Conservation (phyloP, 2,329 filamentous ascomycete species). For the Periconia sp. region DNA sequence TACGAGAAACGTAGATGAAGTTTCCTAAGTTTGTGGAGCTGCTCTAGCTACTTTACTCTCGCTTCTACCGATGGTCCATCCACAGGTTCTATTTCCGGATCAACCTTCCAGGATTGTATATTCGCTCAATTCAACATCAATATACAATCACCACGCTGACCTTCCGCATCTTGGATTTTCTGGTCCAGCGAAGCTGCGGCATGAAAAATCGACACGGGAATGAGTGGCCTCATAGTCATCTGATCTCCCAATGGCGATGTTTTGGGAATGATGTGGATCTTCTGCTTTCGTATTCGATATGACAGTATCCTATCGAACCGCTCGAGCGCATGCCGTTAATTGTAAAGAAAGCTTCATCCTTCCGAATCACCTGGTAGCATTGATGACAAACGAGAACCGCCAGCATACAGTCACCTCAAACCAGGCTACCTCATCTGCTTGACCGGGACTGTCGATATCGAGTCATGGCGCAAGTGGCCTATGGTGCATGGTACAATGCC, state of each 20-base stretch:
- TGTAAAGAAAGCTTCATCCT: conserved; percentile 3
- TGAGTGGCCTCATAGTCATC: conserved; percentile 9
- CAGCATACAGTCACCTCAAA: conserved; percentile 13
- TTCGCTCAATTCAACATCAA: conserved; percentile 37
- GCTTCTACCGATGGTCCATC: conserved; percentile 22
- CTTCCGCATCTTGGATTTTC: conserved; percentile 15
- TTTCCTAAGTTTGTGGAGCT: conserved; percentile 20
- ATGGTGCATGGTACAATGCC: conserved; percentile 14
- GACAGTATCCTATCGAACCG: conserved; percentile 5
- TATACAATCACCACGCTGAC: conserved; percentile 29
- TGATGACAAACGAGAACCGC: conserved; percentile 14
- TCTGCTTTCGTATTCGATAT: conserved; percentile 19
- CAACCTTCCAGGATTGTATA: conserved; percentile 33
- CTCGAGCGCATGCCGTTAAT: background rate
- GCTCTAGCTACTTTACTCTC: conserved; percentile 15
- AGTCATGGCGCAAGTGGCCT: conserved; percentile 14
- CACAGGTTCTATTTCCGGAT: conserved; percentile 39
- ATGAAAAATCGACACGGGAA: background rate
- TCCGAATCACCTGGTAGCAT: conserved; percentile 14
- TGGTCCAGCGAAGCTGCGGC: conserved; percentile 17
- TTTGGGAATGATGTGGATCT: conserved; percentile 1
- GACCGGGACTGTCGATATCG: conserved; percentile 22
- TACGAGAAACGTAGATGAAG: conserved; percentile 36
- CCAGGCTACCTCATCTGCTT: conserved; percentile 17
- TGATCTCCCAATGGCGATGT: conserved; percentile 8